These are phyloP conservation scores for Kernera saxatilis DNA, from an alignment of 345 rosid genomes.

Conservation along the genomic window DNA sequence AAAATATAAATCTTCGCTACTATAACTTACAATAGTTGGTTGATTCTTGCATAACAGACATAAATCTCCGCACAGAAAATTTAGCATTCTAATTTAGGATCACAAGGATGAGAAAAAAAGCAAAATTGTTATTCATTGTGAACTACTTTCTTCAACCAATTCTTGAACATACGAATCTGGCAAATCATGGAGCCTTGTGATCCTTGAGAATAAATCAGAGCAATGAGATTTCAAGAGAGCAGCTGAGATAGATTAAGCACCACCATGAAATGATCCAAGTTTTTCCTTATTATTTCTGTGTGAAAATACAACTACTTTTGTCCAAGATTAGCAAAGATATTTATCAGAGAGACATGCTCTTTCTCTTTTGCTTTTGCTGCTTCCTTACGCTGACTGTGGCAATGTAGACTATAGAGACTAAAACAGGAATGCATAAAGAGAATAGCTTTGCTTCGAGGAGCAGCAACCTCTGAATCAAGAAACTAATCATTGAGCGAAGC, in stretches of 20 bases:
- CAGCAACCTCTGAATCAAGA: constrained; percentile 25
- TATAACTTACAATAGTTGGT: background rate
- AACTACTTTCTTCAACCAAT: background rate
- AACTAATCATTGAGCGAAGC: background rate
- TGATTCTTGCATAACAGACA: background rate
- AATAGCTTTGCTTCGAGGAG: constrained; percentile 13
- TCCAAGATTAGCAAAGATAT: background rate
- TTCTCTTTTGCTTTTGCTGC: background rate
- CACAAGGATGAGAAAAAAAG: background rate
- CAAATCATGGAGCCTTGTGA: background rate
- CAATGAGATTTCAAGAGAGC: background rate
- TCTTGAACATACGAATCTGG: background rate
- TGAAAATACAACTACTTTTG: background rate
- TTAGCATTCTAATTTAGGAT: constrained; percentile 2
- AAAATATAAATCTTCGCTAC: background rate
- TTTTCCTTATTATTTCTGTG: background rate
- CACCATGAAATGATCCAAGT: background rate
- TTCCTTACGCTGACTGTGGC: background rate
- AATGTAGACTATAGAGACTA: background rate
- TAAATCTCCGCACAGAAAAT: background rate
- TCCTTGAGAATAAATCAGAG: background rate
- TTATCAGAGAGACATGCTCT: background rate
- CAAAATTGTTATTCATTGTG: background rate
- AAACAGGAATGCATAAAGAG: constrained; percentile 16
- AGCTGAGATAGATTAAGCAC: background rate